These are phyloP conservation scores for Verticillium dahliae DNA, from an alignment of 2,329 filamentous ascomycete genomes.

Conservation along the genomic window DNA sequence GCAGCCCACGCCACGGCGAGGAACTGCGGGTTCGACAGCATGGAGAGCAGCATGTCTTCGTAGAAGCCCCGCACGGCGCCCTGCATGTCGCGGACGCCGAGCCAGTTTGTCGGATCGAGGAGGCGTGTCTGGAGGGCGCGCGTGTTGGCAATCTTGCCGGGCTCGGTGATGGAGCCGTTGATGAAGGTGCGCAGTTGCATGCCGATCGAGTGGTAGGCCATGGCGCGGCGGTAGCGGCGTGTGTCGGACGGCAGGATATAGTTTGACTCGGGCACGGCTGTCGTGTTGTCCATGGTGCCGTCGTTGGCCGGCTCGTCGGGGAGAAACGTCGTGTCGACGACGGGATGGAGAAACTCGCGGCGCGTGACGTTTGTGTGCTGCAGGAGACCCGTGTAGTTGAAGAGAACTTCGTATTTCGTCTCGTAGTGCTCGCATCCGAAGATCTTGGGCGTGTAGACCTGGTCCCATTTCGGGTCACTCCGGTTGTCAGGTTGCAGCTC, in stretches of 20 bases:
- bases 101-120: conserved; percentile 23
- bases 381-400: conserved; percentile 17
- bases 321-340: conserved; percentile 21
- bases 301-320: conserved; percentile 17
- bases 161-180: conserved; percentile 20
- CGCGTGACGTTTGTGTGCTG: conserved; percentile 16
- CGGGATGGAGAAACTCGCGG: conserved; percentile 13
- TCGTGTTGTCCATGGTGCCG: conserved; percentile 24
- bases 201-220: conserved; percentile 25
- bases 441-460: conserved; percentile 22
- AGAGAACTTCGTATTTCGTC: conserved; percentile 21
- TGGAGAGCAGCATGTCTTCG: conserved; percentile 26
- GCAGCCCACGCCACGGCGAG: conserved; percentile 24
- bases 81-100: conserved; percentile 17
- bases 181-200: conserved; percentile 19
- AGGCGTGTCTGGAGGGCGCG: conserved; percentile 32
- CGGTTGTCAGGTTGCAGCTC: conserved; percentile 10
- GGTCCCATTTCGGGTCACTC: conserved; percentile 17
- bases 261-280: conserved; percentile 16
- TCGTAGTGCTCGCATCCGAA: conserved; percentile 27
- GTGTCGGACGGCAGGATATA: conserved; percentile 18
- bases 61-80: conserved; percentile 20
- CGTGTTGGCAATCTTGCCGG: conserved; percentile 17
- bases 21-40: conserved; percentile 26
- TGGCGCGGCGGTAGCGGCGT: conserved; percentile 18